Conservation (phyloP, 1,139 yeast genomes). For the Candida freyschussii region DNA sequence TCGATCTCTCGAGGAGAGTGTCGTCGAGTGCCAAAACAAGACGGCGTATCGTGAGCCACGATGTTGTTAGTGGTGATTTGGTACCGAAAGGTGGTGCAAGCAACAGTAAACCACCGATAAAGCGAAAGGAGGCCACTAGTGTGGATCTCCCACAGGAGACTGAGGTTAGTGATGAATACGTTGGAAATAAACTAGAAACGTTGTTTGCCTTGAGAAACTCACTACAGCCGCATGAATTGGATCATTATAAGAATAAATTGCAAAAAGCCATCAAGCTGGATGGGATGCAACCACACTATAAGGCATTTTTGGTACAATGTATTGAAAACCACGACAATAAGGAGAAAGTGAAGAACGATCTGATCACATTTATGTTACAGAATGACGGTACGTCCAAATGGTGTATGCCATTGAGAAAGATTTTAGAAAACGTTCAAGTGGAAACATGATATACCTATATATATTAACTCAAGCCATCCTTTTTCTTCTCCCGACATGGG, state of each 20-base stretch:
- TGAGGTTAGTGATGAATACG: slow-evolving; percentile 6
- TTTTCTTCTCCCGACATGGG: slow-evolving; percentile 80
- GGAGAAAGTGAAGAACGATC: slow-evolving; percentile 28
- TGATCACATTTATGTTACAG: slow-evolving; percentile 43
- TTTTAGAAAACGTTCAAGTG: slow-evolving; percentile 33
- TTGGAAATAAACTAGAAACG: slow-evolving; percentile 1
- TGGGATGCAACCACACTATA: slow-evolving; percentile 8
- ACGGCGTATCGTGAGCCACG: too few relatives aligned
- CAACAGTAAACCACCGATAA: background rate
- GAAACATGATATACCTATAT: background rate
- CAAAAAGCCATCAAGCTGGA: slow-evolving; percentile 3
- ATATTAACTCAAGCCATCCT: slow-evolving; percentile 26
- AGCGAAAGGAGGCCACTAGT: background rate
- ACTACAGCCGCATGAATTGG: slow-evolving; percentile 34
- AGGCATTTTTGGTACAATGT: slow-evolving; percentile 3
- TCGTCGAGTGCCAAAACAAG: slow-evolving; percentile 4
- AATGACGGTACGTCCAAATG: slow-evolving; percentile 51
- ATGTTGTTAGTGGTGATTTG: too few relatives aligned
- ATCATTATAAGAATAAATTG: slow-evolving; percentile 29
- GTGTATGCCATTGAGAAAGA: slow-evolving; percentile 51
- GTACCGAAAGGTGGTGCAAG: too few relatives aligned
- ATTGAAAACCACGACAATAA: slow-evolving; percentile 9
- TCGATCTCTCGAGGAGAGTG: slow-evolving; percentile 7
- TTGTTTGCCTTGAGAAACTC: slow-evolving; percentile 1
- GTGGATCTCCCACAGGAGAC: too few relatives aligned